Evolutionary conservation across 331 rosid species (phyloP).

Genomic region (Prunus yedoensis): DNA sequence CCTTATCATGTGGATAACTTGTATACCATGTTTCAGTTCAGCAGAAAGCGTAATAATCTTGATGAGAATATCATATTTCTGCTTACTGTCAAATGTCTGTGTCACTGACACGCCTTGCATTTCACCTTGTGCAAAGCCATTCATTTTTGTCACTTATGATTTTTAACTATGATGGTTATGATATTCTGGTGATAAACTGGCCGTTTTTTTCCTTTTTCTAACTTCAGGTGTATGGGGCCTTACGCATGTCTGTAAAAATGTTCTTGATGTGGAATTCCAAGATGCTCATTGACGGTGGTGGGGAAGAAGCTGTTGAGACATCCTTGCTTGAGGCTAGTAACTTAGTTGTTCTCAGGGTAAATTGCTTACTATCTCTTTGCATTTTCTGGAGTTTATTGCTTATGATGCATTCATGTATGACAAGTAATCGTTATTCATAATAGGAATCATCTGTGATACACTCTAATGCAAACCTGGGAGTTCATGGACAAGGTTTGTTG

Average conservation of each 20-base stretch:
- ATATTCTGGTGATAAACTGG: not conserved
- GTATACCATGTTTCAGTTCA: not conserved
- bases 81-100: not conserved
- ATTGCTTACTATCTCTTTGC: slow-evolving; percentile 29
- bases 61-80: not conserved
- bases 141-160: not conserved
- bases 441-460: slow-evolving; percentile 95
- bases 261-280: slow-evolving; percentile 94
- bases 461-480: slow-evolving; percentile 99
- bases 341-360: slow-evolving; percentile 89
- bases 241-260: slow-evolving; percentile 97
- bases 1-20: not conserved
- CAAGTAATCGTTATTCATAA: slow-evolving; percentile 27
- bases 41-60: not conserved
- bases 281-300: slow-evolving; percentile 84
- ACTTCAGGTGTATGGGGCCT: slow-evolving; percentile 84
- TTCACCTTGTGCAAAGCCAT: not conserved
- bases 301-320: slow-evolving; percentile 76
- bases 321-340: slow-evolving; percentile 93
- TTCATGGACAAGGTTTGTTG: slow-evolving; percentile 95
- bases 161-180: not conserved
- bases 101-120: not conserved
- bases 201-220: not conserved
- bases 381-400: slow-evolving; percentile 27
- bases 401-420: slow-evolving; percentile 21